Percentiles rank a stretch among this genome's conserved stretches.
These are phyloP conservation scores for Colletotrichum phormii DNA, from an alignment of 2,329 filamentous ascomycete species.

Conservation along the genomic window DNA sequence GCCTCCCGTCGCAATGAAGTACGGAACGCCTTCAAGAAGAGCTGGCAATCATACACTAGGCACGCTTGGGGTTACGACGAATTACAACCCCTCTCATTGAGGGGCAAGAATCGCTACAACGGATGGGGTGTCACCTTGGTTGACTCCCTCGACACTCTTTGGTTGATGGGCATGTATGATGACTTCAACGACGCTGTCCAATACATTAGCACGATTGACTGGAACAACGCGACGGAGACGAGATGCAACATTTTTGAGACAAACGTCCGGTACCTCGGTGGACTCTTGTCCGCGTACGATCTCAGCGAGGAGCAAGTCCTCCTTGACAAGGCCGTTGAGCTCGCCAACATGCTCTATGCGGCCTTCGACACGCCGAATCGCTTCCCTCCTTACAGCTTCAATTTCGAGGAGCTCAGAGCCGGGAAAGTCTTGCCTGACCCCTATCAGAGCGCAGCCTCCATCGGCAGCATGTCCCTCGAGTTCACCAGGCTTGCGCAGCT, in stretches of 20 bases:
- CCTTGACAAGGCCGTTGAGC: constrained; percentile 70
- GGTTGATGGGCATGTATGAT: constrained; percentile 64
- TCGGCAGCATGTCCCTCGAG: constrained; percentile 77
- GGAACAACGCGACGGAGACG: constrained; percentile 56
- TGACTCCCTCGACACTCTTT: constrained; percentile 62
- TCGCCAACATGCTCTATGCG: constrained; percentile 73
- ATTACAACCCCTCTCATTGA: constrained; percentile 54
- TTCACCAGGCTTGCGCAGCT: constrained; percentile 80
- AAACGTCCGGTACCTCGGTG: constrained; percentile 77
- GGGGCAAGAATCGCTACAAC: constrained; percentile 54
- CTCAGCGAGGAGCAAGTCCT: constrained; percentile 68
- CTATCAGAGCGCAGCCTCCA: constrained; percentile 56
- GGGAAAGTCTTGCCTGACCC: constrained; percentile 28
- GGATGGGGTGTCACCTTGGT: constrained; percentile 60
- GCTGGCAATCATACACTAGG: constrained; percentile 56
- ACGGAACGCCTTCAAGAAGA: constrained; percentile 48
- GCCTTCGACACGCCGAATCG: constrained; percentile 76
- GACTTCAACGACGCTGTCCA: constrained; percentile 63
- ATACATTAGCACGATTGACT: constrained; percentile 61
- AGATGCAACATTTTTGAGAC: constrained; percentile 76
- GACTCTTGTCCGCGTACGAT: constrained; percentile 77
- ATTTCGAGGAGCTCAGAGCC: constrained; percentile 32
- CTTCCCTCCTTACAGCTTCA: constrained; percentile 61
- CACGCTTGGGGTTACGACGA: constrained; percentile 61
- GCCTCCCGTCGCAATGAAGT: constrained; percentile 53